Evolutionary conservation across 495 filamentous ascomycete genomes (phyloP), one percentile per base, ranked within the genome.

Genomic region (Hypoxylon fuscum): DNA sequence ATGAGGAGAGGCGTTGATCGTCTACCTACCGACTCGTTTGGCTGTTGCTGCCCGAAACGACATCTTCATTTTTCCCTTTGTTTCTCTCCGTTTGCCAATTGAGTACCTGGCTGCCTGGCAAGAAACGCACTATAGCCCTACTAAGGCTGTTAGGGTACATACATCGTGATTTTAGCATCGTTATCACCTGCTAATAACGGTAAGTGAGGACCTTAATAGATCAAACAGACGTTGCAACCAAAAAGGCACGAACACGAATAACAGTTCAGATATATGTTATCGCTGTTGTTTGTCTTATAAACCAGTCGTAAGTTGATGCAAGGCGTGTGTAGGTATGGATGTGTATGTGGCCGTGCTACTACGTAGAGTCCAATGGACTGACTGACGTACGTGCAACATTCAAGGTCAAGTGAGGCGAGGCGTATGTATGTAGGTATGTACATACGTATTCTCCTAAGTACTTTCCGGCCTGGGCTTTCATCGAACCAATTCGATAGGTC

Each of bases 11-110:
- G 50, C 23, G 68, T 62, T 63, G 68, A 71, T 73, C 71, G 66
- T 58, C 54, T 64, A 69, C 62, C 54, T 64, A 69, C 62, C 64
- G 69, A 67, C 68, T 69, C 62, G 71, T 76, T 75, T 74, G 60
- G 73, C 70, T 76, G 76, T 76, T 79, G 76, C 64, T 79, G 74
- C 75, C 76, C 77, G 77, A 78, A 70, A 60, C 58, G 60, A 55
- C 23, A 50, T 47, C 43, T 51, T 60, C 37, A 52, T 62, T 50
- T 51, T 44, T 23, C 64, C 42, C 42, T 62, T 54, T 61, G 63
- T 68, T 59, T 49, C 44, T 74, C 46, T 72, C 55, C 50, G 59
- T 66, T 59, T 49, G 61, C 68, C 55, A 63, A 63, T 62, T 54
- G 46, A 63, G 3, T 8, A 27, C 3, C 25, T 4, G 25, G 25